Conservation (phyloP, 768 basidiomycete genomes). For the Phaffia australis region DNA sequence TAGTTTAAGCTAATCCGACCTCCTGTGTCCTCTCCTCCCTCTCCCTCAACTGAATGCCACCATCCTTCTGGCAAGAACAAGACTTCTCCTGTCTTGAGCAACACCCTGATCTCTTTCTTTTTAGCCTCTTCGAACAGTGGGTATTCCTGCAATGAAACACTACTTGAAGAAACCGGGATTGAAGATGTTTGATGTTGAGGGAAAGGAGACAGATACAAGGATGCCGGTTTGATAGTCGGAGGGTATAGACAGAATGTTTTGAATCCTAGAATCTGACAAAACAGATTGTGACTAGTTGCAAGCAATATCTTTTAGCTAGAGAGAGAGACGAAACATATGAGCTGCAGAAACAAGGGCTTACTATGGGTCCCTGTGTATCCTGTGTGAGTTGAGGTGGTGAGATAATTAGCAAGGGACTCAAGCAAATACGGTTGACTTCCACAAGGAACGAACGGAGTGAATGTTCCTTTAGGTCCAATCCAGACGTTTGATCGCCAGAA, state of each 20-base stretch:
- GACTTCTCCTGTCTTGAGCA: slow-evolving; percentile 4
- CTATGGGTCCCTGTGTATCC: slow-evolving; percentile 22
- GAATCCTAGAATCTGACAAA: neutral
- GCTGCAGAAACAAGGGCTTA: neutral
- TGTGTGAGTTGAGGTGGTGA: neutral
- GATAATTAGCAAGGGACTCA: too few relatives aligned
- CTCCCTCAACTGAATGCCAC: slow-evolving; percentile 21
- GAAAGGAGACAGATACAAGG: slow-evolving; percentile 17
- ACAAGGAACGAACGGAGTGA: slow-evolving; percentile 14
- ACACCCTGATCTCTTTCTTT: slow-evolving; percentile 2
- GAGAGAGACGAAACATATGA: neutral
- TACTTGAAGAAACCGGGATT: slow-evolving; percentile 8
- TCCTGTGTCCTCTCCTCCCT: neutral
- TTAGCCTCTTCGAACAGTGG: slow-evolving; percentile 2
- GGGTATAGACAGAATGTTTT: slow-evolving; percentile 21
- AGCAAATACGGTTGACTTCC: neutral
- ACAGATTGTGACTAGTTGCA: slow-evolving; percentile 6
- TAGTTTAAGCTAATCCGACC: slow-evolving; percentile 15
- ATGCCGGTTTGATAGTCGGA: neutral
- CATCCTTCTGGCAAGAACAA: slow-evolving; percentile 15
- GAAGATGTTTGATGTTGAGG: slow-evolving; percentile 23
- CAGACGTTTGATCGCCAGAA: slow-evolving; percentile 17
- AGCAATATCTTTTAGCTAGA: neutral
- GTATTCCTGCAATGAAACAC: neutral
- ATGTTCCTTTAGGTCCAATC: slow-evolving; percentile 21